phyloP scores from a whole-genome alignment of 2,329 filamentous ascomycete species.

The Dothideomycetes sp. region DNA sequence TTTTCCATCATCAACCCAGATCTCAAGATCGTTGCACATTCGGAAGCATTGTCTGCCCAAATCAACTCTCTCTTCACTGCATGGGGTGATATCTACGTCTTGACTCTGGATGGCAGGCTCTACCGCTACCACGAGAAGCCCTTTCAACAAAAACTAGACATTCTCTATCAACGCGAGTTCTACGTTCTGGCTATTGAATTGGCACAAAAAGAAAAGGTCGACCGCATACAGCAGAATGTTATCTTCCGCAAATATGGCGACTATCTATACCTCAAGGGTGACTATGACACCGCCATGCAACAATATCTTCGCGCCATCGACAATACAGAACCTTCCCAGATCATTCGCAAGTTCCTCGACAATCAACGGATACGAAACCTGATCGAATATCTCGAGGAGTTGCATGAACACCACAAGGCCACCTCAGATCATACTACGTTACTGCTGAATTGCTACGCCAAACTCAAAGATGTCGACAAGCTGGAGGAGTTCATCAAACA shows the following conservation, averaged over 20 bases:
- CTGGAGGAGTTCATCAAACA: conserved; percentile 95
- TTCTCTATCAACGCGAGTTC: conserved; percentile 87
- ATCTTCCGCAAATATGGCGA: conserved; percentile 94
- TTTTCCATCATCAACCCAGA: conserved; percentile 90
- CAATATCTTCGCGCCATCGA: conserved; percentile 95
- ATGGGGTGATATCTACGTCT: conserved; percentile 86
- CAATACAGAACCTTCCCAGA: conserved; percentile 89
- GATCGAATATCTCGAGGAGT: conserved; percentile 91
- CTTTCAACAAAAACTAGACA: conserved; percentile 80
- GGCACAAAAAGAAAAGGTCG: conserved; percentile 78
- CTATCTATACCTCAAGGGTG: conserved; percentile 84
- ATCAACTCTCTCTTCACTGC: conserved; percentile 72
- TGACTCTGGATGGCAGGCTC: conserved; percentile 86
- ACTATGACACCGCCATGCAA: conserved; percentile 98
- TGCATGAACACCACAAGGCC: conserved; percentile 87
- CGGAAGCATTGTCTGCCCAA: conserved; percentile 70
- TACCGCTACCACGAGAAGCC: conserved; percentile 84
- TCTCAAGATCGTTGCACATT: conserved; percentile 79
- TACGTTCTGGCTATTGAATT: conserved; percentile 87
- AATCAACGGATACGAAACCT: conserved; percentile 96
- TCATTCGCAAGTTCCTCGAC: conserved; percentile 94
- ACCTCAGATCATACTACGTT: conserved; percentile 93
- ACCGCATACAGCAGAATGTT: conserved; percentile 69
- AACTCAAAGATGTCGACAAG: conserved; percentile 93
- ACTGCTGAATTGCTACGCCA: conserved; percentile 92